A percentile compares a stretch with the other conserved stretches of the same genome.
Conservation (phyloP, 345 rosid genomes). For the Boechera retrofracta region DNA sequence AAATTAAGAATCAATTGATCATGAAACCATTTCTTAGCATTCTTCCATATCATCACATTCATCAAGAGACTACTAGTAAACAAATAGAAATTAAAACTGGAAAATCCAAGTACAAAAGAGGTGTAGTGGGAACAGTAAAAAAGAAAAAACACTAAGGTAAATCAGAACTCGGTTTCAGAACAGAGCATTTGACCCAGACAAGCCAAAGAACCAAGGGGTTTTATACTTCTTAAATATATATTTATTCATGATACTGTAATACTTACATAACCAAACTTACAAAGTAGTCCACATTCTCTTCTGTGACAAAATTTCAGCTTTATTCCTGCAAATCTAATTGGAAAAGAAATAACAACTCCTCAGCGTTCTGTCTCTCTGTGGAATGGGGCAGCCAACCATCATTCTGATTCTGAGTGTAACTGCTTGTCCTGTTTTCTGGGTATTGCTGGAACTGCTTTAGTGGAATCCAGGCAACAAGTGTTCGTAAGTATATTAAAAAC, state of each 20-base stretch:
- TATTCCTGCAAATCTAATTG: conserved; percentile 17
- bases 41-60: conserved; percentile 3
- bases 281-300: conserved; percentile 16
- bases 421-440: conserved; percentile 16
- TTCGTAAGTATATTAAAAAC: conserved; percentile 13
- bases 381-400: conserved; percentile 23
- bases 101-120: background rate
- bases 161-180: background rate
- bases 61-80: background rate
- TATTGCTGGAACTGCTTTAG: conserved; percentile 25
- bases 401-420: conserved; percentile 33
- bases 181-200: background rate
- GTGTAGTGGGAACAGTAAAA: background rate
- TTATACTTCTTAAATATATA: background rate
- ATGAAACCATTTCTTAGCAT: background rate
- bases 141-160: background rate
- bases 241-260: conserved; percentile 4
- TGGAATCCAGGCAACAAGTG: conserved; percentile 22
- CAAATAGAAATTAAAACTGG: too few species aligned
- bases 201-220: too few species aligned
- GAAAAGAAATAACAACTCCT: conserved; percentile 17
- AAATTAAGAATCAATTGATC: background rate
- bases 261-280: conserved; percentile 16
- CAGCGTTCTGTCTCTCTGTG: background rate
- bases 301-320: conserved; percentile 1